These are phyloP conservation scores for Fagus crenata DNA, from an alignment of 306 rosid genomes.

Conservation along the genomic window DNA sequence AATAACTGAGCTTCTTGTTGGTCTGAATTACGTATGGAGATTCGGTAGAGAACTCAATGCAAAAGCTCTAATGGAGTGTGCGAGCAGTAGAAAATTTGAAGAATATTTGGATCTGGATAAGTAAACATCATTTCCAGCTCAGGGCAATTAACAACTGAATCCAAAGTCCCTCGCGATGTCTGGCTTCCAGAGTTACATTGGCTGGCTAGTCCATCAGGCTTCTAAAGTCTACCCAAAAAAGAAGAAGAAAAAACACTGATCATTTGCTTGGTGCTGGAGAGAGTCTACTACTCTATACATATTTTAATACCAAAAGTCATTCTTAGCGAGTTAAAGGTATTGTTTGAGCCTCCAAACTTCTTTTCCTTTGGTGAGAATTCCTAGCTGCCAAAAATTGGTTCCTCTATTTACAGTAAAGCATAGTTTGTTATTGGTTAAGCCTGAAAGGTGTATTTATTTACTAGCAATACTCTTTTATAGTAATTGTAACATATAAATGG, in stretches of 20 bases:
- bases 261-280: conserved; percentile 35
- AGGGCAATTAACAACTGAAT: conserved; percentile 33
- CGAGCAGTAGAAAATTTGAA: conserved; percentile 57
- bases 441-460: conserved; percentile 39
- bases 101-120: conserved; percentile 60
- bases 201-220: conserved; percentile 20
- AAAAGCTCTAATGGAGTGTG: conserved; percentile 68
- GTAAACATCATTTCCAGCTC: conserved; percentile 32
- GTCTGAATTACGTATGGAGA: conserved; percentile 95
- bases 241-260: conserved; percentile 1
- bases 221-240: conserved; percentile 28
- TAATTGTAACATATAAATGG: conserved; percentile 39
- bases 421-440: conserved; percentile 28
- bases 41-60: conserved; percentile 69
- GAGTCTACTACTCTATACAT: conserved; percentile 15
- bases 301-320: conserved; percentile 30
- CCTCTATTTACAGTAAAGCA: conserved; percentile 37
- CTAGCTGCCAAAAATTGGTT: conserved; percentile 45
- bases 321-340: conserved; percentile 36
- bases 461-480: conserved; percentile 35
- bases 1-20: conserved; percentile 89
- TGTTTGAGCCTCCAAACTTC: conserved; percentile 39
- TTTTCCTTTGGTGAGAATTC: conserved; percentile 44
- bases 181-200: conserved; percentile 15
- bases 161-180: conserved; percentile 21